Evolutionary conservation across 1,284 basidiomycete species (phyloP).

Genomic region (Mixia osmundae): DNA sequence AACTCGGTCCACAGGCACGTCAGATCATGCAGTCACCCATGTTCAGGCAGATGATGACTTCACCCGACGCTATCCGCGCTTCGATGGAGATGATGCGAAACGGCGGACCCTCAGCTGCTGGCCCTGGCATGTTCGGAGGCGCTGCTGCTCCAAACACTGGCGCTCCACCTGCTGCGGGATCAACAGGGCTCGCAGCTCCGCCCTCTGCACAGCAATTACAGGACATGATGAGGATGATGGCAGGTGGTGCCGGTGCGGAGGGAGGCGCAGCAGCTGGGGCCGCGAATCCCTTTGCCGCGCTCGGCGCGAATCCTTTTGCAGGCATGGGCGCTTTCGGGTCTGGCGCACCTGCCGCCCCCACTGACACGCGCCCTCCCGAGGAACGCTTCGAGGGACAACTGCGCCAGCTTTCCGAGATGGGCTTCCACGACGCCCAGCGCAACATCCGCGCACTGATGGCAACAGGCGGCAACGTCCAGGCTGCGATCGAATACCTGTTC

Average conservation of each 20-base stretch:
- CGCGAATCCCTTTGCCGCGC: conserved; percentile 20
- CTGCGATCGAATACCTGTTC: conserved; percentile 51
- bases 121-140: background rate
- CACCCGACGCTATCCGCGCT: conserved; percentile 14
- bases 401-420: conserved; percentile 70
- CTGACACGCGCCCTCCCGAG: conserved; percentile 51
- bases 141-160: too few species aligned
- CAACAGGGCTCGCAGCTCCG: too few species aligned
- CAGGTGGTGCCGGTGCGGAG: conserved; percentile 8
- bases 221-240: too few species aligned
- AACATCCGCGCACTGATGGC: conserved; percentile 69
- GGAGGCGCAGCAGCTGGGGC: conserved; percentile 10
- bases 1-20: conserved; percentile 56
- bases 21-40: conserved; percentile 41
- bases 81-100: conserved; percentile 1
- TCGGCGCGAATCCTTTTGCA: background rate
- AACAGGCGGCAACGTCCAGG: conserved; percentile 67
- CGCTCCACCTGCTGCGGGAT: conserved; percentile 2
- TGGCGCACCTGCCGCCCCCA: conserved; percentile 21
- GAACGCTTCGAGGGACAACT: conserved; percentile 50
- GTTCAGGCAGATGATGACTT: conserved; percentile 56
- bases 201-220: too few species aligned
- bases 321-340: conserved; percentile 12
- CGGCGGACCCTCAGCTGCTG: background rate
- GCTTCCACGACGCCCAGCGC: conserved; percentile 57